Conservation (phyloP, 495 filamentous ascomycete species). For the Cryomyces minteri region DNA sequence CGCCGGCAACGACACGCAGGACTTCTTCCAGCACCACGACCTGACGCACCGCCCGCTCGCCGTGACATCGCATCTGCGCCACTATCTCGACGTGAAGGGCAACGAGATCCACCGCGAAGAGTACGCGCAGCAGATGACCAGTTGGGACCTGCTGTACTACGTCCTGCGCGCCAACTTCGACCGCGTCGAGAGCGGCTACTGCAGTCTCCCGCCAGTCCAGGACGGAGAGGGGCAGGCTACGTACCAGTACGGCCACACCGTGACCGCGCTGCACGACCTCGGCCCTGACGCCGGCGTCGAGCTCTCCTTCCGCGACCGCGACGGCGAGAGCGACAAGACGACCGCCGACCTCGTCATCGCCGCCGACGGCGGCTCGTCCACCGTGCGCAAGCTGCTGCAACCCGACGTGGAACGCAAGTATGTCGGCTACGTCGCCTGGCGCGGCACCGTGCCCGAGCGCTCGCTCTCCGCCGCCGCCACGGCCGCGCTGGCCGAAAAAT, state of each 20-base stretch:
- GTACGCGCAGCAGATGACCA: slow-evolving; percentile 28
- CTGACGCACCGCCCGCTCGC: slow-evolving; percentile 15
- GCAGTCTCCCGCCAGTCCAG: slow-evolving; percentile 17
- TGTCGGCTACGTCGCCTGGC: slow-evolving; percentile 34
- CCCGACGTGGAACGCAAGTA: slow-evolving; percentile 30
- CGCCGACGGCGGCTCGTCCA: slow-evolving; percentile 37
- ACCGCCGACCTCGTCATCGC: slow-evolving; percentile 31
- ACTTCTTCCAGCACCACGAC: slow-evolving; percentile 20
- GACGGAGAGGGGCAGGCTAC: slow-evolving; percentile 22
- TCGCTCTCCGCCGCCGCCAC: slow-evolving; percentile 15
- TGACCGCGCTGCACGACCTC: slow-evolving; percentile 24
- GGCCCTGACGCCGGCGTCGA: slow-evolving; percentile 20
- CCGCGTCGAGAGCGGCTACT: slow-evolving; percentile 28
- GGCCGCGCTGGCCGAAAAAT: slow-evolving; percentile 16
- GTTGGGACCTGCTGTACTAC: slow-evolving; percentile 37
- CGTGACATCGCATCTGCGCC: slow-evolving; percentile 18
- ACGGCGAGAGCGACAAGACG: slow-evolving; percentile 18
- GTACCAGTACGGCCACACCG: slow-evolving; percentile 28
- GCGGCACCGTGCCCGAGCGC: slow-evolving; percentile 31
- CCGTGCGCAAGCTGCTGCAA: slow-evolving; percentile 26
- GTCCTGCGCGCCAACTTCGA: slow-evolving; percentile 37
- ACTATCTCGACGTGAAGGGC: slow-evolving; percentile 28
- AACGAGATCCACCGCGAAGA: slow-evolving; percentile 23
- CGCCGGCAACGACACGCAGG: slow-evolving; percentile 19
- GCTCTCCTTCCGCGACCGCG: slow-evolving; percentile 22